phyloP scores from a whole-genome alignment of 148 eudicot species.

The Cornus florida region DNA sequence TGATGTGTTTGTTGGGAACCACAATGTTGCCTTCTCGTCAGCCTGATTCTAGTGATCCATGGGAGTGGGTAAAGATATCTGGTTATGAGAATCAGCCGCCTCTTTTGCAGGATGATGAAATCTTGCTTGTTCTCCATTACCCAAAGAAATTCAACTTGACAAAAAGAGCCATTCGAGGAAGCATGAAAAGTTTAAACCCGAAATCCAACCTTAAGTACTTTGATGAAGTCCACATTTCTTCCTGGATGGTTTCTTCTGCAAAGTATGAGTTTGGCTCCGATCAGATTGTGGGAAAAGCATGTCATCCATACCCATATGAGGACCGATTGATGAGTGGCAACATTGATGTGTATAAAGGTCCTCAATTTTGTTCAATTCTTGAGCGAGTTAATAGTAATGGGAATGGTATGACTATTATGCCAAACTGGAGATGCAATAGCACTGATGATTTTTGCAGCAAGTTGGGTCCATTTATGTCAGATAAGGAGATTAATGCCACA shows the following conservation, averaged over 20 bases:
- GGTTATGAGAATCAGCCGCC: conserved; percentile 50
- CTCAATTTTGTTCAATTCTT: conserved; percentile 59
- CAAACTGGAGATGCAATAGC: conserved; percentile 88
- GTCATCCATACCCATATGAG: conserved; percentile 59
- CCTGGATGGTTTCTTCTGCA: conserved; percentile 43
- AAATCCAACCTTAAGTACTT: conserved; percentile 66
- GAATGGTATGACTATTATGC: conserved; percentile 49
- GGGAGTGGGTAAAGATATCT: conserved; percentile 54
- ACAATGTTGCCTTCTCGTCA: conserved; percentile 72
- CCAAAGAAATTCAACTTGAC: conserved; percentile 58
- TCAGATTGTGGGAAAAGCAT: conserved; percentile 54
- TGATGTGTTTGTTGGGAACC: conserved; percentile 81
- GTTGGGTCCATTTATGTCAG: conserved; percentile 75
- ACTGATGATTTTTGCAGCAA: conserved; percentile 70
- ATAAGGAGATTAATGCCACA: conserved; percentile 59
- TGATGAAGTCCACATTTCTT: conserved; percentile 59
- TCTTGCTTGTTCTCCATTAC: conserved; percentile 58
- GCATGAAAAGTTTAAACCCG: conserved; percentile 65
- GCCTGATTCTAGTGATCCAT: conserved; percentile 57
- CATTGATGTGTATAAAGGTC: conserved; percentile 61
- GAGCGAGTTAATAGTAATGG: conserved; percentile 34
- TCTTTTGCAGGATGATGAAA: conserved; percentile 72
- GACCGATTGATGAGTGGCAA: conserved; percentile 36
- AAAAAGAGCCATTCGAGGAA: conserved; percentile 56
- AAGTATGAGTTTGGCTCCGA: conserved; percentile 55